Evolutionary conservation across 805 yeast genomes (phyloP), one percentile per base, ranked within the genome.

Genomic region (Sugiyamaella smithiae): DNA sequence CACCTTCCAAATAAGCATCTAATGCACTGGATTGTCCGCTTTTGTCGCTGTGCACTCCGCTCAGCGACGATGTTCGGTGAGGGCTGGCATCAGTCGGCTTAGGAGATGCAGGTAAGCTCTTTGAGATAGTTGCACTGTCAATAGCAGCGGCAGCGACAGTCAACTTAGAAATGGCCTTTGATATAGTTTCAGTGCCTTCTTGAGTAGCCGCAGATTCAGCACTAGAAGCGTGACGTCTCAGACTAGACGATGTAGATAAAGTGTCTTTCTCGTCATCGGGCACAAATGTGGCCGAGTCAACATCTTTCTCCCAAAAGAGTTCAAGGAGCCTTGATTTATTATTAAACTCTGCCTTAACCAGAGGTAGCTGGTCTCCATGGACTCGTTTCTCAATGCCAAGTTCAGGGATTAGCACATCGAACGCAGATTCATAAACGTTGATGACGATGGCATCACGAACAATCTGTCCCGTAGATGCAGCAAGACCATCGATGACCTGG

Each of bases 281-380:
- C 33, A 88, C 77, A 63, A 76, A 93, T 0, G 95, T 85, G 0
- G 97, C 97, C 19, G 96, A 78, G 65, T 91, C 97, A 46, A 85
- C 79, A n/a, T 90, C 91, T 45, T 80, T 81, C 66, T 88, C 95
- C 99, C 99, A 91, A 63, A 78, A 88, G 43, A 91, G 71, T 64
- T 91, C 97, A 60, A 91, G 73, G 7, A 81, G 68, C 40, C 88
- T 76, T 35, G 76, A 70, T 14, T 63, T 60, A 62, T 84, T 85
- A 65, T 87, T 90, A 65, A 85, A 93, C 66, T 93, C 98, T 4
- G 97, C 98, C 66, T 89, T 90, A 20, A 80, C 80, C 54, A 91
- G 73, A 8, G 98, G 98, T 48, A 93, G 73, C 68, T 93, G 98
- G 68, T 93, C 99, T 23, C 98, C 97, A 62, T 93, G 99, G 19